phyloP scores from a whole-genome alignment of 148 eudicot genomes.

The Heliamphora exappendiculata region DNA sequence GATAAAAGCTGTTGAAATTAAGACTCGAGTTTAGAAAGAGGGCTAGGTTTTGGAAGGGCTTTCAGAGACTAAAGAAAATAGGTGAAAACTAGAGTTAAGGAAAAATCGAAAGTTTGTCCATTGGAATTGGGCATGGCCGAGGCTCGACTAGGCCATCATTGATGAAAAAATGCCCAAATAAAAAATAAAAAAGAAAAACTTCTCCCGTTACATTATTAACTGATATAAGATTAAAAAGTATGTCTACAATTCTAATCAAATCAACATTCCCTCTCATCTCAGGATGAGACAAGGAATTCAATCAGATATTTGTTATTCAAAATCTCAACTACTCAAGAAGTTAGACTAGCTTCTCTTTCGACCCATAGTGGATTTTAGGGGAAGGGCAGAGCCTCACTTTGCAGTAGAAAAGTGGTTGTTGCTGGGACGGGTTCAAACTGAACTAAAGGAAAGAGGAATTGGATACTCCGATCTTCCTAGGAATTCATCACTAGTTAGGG shows the following conservation, averaged over 20 bases:
- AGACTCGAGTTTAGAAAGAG: neutral
- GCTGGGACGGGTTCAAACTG: neutral
- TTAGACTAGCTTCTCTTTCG: neutral
- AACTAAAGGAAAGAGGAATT: neutral
- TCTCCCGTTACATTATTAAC: neutral
- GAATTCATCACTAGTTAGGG: neutral
- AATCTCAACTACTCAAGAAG: neutral
- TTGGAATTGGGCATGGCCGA: neutral
- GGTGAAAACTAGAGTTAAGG: neutral
- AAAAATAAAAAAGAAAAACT: neutral
- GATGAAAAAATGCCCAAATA: conserved; percentile 4
- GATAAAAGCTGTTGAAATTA: neutral
- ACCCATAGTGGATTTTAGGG: neutral
- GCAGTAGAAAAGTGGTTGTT: neutral
- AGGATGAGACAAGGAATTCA: neutral
- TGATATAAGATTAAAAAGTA: neutral
- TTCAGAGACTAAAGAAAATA: neutral
- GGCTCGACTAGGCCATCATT: neutral
- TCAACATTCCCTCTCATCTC: neutral
- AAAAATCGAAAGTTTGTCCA: neutral
- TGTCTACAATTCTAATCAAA: neutral
- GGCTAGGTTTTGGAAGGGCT: neutral
- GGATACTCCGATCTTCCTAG: neutral
- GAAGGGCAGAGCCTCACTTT: neutral
- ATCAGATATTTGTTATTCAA: neutral